A percentile compares a stretch with the other conserved stretches of the same genome.
Conservation (phyloP, 805 yeast species). For the Wickerhamomyces bisporus region DNA sequence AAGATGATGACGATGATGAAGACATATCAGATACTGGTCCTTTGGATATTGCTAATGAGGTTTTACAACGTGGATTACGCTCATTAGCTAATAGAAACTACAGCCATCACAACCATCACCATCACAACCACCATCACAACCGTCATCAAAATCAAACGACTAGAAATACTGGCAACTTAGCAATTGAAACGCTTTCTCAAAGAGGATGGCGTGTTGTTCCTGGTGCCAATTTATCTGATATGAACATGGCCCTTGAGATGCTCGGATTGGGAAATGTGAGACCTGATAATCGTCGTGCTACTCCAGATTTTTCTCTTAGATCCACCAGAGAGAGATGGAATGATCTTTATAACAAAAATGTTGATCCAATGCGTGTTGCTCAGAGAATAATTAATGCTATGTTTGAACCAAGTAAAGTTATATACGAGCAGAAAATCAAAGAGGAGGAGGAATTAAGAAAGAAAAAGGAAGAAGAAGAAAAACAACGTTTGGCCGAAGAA, state of each 20-base stretch:
- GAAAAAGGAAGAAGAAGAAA: slow-evolving; percentile 25
- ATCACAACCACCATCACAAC: not conserved
- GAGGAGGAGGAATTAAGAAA: slow-evolving; percentile 25
- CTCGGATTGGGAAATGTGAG: not conserved
- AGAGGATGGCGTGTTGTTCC: too few relatives aligned
- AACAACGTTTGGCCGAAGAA: slow-evolving; percentile 23
- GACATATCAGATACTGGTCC: slow-evolving; percentile 12
- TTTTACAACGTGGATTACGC: not conserved
- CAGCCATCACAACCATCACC: not conserved
- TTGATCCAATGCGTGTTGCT: slow-evolving; percentile 31
- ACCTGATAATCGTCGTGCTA: not conserved
- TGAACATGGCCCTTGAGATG: not conserved
- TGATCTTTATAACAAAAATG: slow-evolving; percentile 47
- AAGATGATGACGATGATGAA: slow-evolving; percentile 15
- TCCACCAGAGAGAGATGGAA: slow-evolving; percentile 69
- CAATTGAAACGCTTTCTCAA: too few relatives aligned
- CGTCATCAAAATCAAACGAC: too few relatives aligned
- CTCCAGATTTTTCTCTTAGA: slow-evolving; percentile 9
- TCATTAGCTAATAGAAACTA: not conserved
- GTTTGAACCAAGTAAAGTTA: slow-evolving; percentile 42
- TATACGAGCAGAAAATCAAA: slow-evolving; percentile 24
- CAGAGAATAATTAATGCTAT: slow-evolving; percentile 42
- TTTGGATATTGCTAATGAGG: not conserved
- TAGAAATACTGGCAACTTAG: too few relatives aligned
- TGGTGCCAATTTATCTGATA: not conserved